Evolutionary conservation across 225 moss, liverwort and hornwort genomes (phyloP).

Genomic region (Thuidium tamariscinum): DNA sequence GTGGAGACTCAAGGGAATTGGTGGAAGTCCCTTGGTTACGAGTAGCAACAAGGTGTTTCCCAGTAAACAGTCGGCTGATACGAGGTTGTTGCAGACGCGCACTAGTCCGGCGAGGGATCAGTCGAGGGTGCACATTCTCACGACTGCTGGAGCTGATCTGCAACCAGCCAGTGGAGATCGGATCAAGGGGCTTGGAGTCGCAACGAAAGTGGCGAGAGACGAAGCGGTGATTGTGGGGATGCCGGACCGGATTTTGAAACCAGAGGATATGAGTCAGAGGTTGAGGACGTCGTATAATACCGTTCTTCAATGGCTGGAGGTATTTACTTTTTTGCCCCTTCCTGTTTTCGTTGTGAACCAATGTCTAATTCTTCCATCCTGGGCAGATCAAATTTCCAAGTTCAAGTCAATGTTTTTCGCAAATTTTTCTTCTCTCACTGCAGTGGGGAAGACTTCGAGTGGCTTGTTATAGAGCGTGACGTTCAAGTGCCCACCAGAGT

Average conservation of each 20-base stretch:
- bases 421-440: not conserved
- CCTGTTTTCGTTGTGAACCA: not conserved
- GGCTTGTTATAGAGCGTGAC: not conserved
- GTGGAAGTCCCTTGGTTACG: not conserved
- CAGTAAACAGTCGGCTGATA: not conserved
- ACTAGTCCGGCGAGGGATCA: not conserved
- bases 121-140: not conserved
- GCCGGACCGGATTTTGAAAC: constrained; percentile 34
- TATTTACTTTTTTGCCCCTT: not conserved
- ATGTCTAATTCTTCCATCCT: not conserved
- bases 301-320: constrained; percentile 35
- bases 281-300: constrained; percentile 12
- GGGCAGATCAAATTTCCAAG: not conserved
- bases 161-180: not conserved
- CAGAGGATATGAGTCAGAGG: constrained; percentile 25
- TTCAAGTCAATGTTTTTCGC: not conserved
- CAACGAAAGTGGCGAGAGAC: not conserved
- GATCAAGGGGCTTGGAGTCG: not conserved
- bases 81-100: not conserved
- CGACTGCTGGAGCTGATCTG: not conserved
- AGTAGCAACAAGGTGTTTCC: constrained; percentile 31
- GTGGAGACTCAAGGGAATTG: constrained; percentile 24
- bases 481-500: not conserved
- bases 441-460: not conserved
- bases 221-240: constrained; percentile 18